Conservation (phyloP, 768 basidiomycete genomes). For the Auriculariales sp. region DNA sequence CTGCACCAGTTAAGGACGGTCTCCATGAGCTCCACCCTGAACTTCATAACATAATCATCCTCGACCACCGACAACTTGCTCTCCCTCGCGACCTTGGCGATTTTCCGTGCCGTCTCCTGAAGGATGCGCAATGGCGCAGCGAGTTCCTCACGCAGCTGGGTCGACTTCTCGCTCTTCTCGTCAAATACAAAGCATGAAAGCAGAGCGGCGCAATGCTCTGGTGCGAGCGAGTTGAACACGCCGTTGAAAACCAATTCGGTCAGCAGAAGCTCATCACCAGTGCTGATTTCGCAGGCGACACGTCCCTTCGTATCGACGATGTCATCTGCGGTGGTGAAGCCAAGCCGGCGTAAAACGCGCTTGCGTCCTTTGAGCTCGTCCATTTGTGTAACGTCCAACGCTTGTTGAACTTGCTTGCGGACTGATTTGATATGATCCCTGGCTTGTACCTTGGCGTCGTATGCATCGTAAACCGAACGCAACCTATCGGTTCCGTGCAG, state of each 20-base stretch:
- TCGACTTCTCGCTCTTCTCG: slow-evolving; percentile 87
- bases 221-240: slow-evolving; percentile 76
- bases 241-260: slow-evolving; percentile 98
- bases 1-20: slow-evolving; percentile 95
- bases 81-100: slow-evolving; percentile 94
- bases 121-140: slow-evolving; percentile 84
- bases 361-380: slow-evolving; percentile 95
- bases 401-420: slow-evolving; percentile 77
- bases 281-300: slow-evolving; percentile 96
- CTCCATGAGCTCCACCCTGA: slow-evolving; percentile 99
- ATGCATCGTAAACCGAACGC: slow-evolving; percentile 68
- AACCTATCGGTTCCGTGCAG: slow-evolving; percentile 68
- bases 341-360: slow-evolving; percentile 81
- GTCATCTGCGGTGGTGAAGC: slow-evolving; percentile 76
- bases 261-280: slow-evolving; percentile 88
- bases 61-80: slow-evolving; percentile 80
- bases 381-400: slow-evolving; percentile 84
- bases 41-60: slow-evolving; percentile 88
- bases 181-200: slow-evolving; percentile 95
- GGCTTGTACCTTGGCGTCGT: slow-evolving; percentile 57
- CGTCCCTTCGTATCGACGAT: slow-evolving; percentile 97
- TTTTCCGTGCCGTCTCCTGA: slow-evolving; percentile 89
- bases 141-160: slow-evolving; percentile 84
- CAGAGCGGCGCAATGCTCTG: slow-evolving; percentile 88
- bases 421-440: slow-evolving; percentile 58